phyloP scores from a whole-genome alignment of 257 asterid genomes.

The Solanum appendiculatum region DNA sequence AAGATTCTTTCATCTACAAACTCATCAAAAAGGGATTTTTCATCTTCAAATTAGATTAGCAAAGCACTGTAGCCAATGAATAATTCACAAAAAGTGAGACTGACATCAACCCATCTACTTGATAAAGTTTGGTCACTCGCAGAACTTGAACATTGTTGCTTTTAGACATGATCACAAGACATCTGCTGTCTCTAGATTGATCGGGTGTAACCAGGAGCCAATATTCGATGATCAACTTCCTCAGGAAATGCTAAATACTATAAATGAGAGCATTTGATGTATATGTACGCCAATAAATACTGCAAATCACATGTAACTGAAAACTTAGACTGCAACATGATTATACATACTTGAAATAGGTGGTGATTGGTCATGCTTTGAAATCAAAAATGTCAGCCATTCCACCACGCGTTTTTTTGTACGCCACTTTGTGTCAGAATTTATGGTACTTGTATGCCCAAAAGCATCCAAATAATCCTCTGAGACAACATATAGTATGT shows the following conservation, averaged over 20 bases:
- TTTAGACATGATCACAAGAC: background rate
- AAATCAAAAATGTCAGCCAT: conserved; percentile 23
- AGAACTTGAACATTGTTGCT: background rate
- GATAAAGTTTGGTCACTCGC: background rate
- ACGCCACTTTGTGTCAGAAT: conserved; percentile 28
- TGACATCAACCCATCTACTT: background rate
- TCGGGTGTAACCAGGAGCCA: background rate
- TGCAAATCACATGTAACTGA: background rate
- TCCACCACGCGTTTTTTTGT: conserved; percentile 22
- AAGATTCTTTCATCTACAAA: background rate
- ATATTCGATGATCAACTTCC: background rate
- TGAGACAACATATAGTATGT: conserved; percentile 22
- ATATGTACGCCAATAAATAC: background rate
- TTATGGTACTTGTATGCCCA: conserved; percentile 14
- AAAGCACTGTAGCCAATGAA: background rate
- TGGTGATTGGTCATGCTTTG: conserved; percentile 13
- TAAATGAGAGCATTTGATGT: background rate
- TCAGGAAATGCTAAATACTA: background rate
- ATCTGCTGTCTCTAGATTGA: background rate
- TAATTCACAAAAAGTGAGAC: background rate
- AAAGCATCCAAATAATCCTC: conserved; percentile 23
- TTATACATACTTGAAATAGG: conserved; percentile 24
- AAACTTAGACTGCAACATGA: background rate
- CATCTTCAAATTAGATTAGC: background rate
- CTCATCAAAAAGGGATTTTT: background rate